These are phyloP conservation scores for Ehretia macrophylla DNA, from an alignment of 257 asterid genomes.

Conservation along the genomic window DNA sequence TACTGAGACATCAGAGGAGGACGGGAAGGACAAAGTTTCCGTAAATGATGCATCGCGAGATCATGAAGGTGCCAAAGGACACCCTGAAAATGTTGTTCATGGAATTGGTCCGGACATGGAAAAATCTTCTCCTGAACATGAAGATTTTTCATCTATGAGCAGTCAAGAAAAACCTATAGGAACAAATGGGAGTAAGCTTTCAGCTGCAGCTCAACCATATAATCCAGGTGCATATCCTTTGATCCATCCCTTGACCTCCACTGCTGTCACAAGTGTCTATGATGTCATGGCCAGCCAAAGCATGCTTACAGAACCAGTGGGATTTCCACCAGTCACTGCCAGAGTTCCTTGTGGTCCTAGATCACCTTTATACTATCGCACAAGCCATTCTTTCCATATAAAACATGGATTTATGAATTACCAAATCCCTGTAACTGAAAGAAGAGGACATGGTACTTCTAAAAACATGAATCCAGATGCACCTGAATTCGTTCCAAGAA, in stretches of 20 bases:
- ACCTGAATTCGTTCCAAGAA: slow-evolving; percentile 81
- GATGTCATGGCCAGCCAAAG: slow-evolving; percentile 66
- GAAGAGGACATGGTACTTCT: slow-evolving; percentile 30
- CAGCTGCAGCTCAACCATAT: slow-evolving; percentile 91
- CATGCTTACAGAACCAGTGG: slow-evolving; percentile 49
- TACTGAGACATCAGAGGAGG: slow-evolving; percentile 46
- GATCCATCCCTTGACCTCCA: slow-evolving; percentile 37
- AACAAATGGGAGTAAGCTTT: slow-evolving; percentile 80
- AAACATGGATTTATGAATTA: slow-evolving; percentile 54
- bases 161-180: slow-evolving; percentile 52
- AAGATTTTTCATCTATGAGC: slow-evolving; percentile 36
- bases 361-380: slow-evolving; percentile 73
- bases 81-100: slow-evolving; percentile 33
- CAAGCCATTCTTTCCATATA: slow-evolving; percentile 48
- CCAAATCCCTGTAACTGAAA: slow-evolving; percentile 47
- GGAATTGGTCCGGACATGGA: slow-evolving; percentile 39
- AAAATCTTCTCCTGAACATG: slow-evolving; percentile 30
- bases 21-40: slow-evolving; percentile 33
- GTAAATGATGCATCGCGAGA: slow-evolving; percentile 38
- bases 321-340: slow-evolving; percentile 79
- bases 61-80: slow-evolving; percentile 42
- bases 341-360: slow-evolving; percentile 97
- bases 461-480: slow-evolving; percentile 94
- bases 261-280: slow-evolving; percentile 49
- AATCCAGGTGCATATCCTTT: slow-evolving; percentile 69